phyloP scores from a whole-genome alignment of 2,329 filamentous ascomycete species.

The Scedosporium minutisporum region DNA sequence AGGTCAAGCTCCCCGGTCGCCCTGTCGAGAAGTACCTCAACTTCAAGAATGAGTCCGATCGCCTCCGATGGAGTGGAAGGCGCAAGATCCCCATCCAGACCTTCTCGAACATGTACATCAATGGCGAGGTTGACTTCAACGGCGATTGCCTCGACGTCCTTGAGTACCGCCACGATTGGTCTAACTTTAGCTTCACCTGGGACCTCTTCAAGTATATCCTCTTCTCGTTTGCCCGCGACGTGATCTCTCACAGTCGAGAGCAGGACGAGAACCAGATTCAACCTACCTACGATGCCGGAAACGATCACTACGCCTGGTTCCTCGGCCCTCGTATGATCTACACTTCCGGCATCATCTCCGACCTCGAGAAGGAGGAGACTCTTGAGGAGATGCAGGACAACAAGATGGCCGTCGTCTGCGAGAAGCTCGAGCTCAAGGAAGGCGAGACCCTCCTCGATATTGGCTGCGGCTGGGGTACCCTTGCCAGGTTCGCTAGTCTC shows the following conservation, averaged over 20 bases:
- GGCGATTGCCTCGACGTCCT: slow-evolving; percentile 80
- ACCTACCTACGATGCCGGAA: slow-evolving; percentile 93
- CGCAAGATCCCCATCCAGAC: slow-evolving; percentile 84
- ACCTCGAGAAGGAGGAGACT: slow-evolving; percentile 76
- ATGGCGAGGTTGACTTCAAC: slow-evolving; percentile 90
- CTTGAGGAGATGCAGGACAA: slow-evolving; percentile 97
- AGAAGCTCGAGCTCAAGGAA: slow-evolving; percentile 79
- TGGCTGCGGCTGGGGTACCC: slow-evolving; percentile 95
- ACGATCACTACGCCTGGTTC: slow-evolving; percentile 99
- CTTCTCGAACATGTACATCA: slow-evolving; percentile 97
- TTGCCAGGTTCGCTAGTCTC: slow-evolving; percentile 83
- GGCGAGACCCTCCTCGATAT: slow-evolving; percentile 86
- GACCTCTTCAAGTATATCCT: slow-evolving; percentile 82
- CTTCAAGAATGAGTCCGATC: slow-evolving; percentile 59
- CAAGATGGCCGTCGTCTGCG: slow-evolving; percentile 89
- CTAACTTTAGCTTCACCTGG: slow-evolving; percentile 83
- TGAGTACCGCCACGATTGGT: slow-evolving; percentile 96
- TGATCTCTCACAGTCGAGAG: slow-evolving; percentile 84
- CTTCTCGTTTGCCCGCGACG: slow-evolving; percentile 76
- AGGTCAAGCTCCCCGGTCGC: slow-evolving; percentile 75
- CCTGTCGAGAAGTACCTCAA: slow-evolving; percentile 85
- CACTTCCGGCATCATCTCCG: slow-evolving; percentile 87
- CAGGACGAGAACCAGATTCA: slow-evolving; percentile 98
- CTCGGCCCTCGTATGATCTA: slow-evolving; percentile 98
- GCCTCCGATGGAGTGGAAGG: slow-evolving; percentile 61